Evolutionary conservation across 1,284 basidiomycete genomes (phyloP).

Genomic region (Rhodotorula sp.): DNA sequence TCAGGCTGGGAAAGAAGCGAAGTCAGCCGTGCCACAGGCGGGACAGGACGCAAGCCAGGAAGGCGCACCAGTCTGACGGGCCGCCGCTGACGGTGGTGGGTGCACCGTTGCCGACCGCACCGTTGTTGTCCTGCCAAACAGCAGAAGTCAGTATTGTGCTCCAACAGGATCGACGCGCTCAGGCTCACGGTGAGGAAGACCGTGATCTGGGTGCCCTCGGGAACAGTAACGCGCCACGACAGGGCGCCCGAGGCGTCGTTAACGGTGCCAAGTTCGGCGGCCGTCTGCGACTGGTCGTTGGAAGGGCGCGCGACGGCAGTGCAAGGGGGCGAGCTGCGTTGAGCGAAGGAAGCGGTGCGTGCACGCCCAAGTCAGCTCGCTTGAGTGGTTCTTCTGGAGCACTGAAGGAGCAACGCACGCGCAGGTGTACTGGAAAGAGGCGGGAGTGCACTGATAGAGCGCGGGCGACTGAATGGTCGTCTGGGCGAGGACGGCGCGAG

Average conservation of each 20-base stretch:
- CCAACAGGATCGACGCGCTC: too few relatives aligned
- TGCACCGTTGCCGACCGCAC: conserved; percentile 8
- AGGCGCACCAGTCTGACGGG: conserved; percentile 9
- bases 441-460: conserved; percentile 14
- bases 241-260: not conserved
- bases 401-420: not conserved
- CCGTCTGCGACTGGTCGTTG: not conserved
- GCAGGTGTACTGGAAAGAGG: conserved; percentile 11
- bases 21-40: not conserved
- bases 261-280: conserved; percentile 5
- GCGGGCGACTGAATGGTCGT: conserved; percentile 4
- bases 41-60: not conserved
- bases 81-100: conserved; percentile 19
- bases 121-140: not conserved
- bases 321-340: conserved; percentile 6
- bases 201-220: not conserved
- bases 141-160: too few relatives aligned
- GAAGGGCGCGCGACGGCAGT: conserved; percentile 1
- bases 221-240: not conserved
- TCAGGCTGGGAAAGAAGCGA: not conserved
- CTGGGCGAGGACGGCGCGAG: not conserved
- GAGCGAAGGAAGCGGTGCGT: not conserved
- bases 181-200: conserved; percentile 8
- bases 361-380: too few relatives aligned
- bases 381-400: not conserved